These are phyloP conservation scores for Ceratocystiopsis sp. DNA, from an alignment of 2,329 filamentous ascomycete species.

Conservation along the genomic window DNA sequence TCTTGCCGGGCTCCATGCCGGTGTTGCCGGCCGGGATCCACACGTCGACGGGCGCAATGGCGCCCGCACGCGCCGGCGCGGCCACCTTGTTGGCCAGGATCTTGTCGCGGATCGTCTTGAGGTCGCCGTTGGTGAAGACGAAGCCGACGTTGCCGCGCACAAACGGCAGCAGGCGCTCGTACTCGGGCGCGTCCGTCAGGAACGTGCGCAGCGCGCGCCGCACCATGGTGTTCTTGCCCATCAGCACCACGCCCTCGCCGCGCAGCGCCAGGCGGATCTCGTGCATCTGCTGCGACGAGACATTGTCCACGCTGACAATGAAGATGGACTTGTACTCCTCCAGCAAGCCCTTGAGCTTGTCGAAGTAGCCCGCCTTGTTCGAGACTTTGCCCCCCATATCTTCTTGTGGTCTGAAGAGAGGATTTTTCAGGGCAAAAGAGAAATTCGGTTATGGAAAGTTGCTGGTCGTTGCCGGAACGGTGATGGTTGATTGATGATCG, in stretches of 20 bases:
- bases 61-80: constrained; percentile 94
- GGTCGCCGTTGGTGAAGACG: constrained; percentile 96
- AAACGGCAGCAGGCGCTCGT: constrained; percentile 90
- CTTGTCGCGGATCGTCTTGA: constrained; percentile 85
- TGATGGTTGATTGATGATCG: constrained; percentile 1
- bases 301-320: constrained; percentile 98
- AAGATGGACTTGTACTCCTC: constrained; percentile 96
- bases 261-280: constrained; percentile 92
- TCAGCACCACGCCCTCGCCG: constrained; percentile 84
- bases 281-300: constrained; percentile 99
- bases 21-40: constrained; percentile 97
- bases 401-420: constrained; percentile 86
- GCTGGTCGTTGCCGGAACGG: constrained; percentile 5
- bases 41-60: constrained; percentile 83
- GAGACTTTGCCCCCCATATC: constrained; percentile 91
- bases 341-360: constrained; percentile 96
- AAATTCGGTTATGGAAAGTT: too few relatives aligned
- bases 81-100: constrained; percentile 95
- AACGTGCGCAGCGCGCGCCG: constrained; percentile 97
- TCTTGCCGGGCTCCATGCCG: constrained; percentile 99
- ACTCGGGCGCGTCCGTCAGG: constrained; percentile 78
- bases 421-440: constrained; percentile 80
- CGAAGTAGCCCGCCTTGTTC: constrained; percentile 95
- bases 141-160: constrained; percentile 98
- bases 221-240: constrained; percentile 99